Evolutionary conservation across 495 filamentous ascomycete species (phyloP).

Genomic region (Aspergillus homomorphus): DNA sequence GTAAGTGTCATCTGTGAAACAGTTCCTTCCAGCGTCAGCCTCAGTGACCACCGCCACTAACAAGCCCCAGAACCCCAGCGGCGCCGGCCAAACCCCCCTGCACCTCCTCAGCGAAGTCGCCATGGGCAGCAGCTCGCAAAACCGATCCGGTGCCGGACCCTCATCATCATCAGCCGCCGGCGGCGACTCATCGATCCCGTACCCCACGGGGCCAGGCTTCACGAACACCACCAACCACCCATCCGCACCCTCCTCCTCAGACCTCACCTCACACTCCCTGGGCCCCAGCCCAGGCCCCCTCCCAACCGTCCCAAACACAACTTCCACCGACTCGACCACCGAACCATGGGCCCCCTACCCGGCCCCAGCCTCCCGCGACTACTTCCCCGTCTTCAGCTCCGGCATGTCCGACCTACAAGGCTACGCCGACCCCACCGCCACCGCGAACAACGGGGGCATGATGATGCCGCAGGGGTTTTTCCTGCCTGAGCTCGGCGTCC

Average conservation of each 20-base stretch:
- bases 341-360: conserved; percentile 21
- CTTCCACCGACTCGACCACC: conserved; percentile 6
- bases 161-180: neutral
- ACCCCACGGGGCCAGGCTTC: neutral
- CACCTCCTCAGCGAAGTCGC: conserved; percentile 69
- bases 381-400: conserved; percentile 15
- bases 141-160: neutral
- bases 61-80: conserved; percentile 13
- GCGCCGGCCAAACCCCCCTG: conserved; percentile 49
- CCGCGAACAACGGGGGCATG: conserved; percentile 9
- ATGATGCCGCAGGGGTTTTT: conserved; percentile 23
- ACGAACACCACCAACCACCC: neutral
- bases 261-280: conserved; percentile 14
- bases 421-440: conserved; percentile 6
- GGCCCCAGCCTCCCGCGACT: conserved; percentile 3
- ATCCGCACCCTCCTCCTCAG: neutral
- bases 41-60: neutral
- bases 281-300: neutral
- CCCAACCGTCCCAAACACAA: conserved; percentile 1
- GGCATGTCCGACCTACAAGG: conserved; percentile 7
- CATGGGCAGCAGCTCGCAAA: conserved; percentile 45
- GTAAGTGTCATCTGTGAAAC: neutral
- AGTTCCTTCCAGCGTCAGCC: too few species aligned
- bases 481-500: conserved; percentile 28
- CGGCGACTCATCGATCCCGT: neutral